A percentile compares a stretch with the other conserved stretches of the same genome.
phyloP scores from a whole-genome alignment of 768 basidiomycete genomes.

The Russula sp. region DNA sequence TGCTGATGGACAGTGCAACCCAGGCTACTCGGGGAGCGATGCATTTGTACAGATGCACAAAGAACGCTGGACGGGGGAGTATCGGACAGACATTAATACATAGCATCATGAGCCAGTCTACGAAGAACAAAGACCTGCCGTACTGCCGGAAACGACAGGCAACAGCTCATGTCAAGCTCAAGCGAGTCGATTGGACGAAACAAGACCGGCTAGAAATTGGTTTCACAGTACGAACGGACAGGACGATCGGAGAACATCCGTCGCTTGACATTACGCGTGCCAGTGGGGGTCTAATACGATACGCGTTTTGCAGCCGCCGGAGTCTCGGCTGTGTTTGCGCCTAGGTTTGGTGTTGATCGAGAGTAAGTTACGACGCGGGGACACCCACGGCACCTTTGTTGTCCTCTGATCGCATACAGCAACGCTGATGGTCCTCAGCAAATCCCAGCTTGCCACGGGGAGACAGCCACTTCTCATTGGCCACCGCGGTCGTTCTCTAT shows the following conservation, averaged over 20 bases:
- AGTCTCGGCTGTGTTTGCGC: not conserved
- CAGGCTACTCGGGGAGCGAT: too few species aligned
- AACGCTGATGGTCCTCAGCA: slow-evolving; percentile 2
- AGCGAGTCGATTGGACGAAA: slow-evolving; percentile 1
- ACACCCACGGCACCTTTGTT: not conserved
- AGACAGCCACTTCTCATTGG: not conserved
- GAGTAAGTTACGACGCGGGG: not conserved
- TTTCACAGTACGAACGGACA: slow-evolving; percentile 9
- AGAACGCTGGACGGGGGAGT: not conserved
- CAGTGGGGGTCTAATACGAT: slow-evolving; percentile 2
- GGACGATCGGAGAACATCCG: slow-evolving; percentile 5
- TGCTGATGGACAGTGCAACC: too few species aligned
- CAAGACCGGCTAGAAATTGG: not conserved
- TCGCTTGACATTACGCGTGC: slow-evolving; percentile 1
- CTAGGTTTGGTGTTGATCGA: not conserved
- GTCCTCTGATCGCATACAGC: slow-evolving; percentile 14
- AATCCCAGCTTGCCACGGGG: not conserved
- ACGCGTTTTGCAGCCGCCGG: not conserved
- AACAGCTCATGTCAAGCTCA: not conserved
- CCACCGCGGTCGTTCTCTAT: not conserved
- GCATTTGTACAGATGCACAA: not conserved
- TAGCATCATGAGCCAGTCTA: not conserved
- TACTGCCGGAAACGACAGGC: not conserved
- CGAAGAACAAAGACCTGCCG: not conserved
- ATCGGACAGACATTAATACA: not conserved